These are phyloP conservation scores for Penicillium fuscoglaucum DNA, from an alignment of 2,329 filamentous ascomycete genomes.

Conservation along the genomic window DNA sequence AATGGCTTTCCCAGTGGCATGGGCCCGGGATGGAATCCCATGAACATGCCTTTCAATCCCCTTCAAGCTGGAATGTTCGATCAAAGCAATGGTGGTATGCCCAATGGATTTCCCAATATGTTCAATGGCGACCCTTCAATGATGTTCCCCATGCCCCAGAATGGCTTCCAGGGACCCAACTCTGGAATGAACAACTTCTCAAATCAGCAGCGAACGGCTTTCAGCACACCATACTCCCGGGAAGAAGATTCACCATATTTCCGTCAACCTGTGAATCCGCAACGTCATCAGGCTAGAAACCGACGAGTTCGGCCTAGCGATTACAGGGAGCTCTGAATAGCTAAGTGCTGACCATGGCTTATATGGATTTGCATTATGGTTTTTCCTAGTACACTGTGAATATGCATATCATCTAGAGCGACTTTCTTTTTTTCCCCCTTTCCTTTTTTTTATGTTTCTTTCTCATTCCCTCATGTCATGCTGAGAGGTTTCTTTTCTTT, in stretches of 20 bases:
- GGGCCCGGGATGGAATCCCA: constrained; percentile 44
- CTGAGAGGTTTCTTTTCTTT: background rate
- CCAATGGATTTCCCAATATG: constrained; percentile 40
- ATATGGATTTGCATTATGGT: constrained; percentile 1
- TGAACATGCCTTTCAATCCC: constrained; percentile 47
- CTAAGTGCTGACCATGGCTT: background rate
- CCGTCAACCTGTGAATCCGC: constrained; percentile 90
- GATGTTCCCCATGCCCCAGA: constrained; percentile 41
- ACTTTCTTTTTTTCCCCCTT: background rate
- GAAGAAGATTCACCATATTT: constrained; percentile 91
- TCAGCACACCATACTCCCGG: constrained; percentile 56
- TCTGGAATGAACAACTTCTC: constrained; percentile 49
- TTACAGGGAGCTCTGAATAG: constrained; percentile 71
- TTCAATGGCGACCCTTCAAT: constrained; percentile 37
- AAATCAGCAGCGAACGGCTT: constrained; percentile 59
- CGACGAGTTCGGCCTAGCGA: constrained; percentile 82
- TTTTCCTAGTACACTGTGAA: constrained; percentile 1
- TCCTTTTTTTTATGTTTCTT: background rate
- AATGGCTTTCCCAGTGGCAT: constrained; percentile 36
- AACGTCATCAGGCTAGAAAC: constrained; percentile 80
- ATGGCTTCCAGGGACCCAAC: constrained; percentile 30
- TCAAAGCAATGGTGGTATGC: constrained; percentile 32
- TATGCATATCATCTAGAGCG: constrained; percentile 14
- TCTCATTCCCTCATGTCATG: constrained; percentile 2
- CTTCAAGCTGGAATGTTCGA: constrained; percentile 40